Evolutionary conservation across 1,284 basidiomycete genomes (phyloP), one percentile per base, ranked within the genome.

Genomic region (Kalmanozyma brasiliensis): DNA sequence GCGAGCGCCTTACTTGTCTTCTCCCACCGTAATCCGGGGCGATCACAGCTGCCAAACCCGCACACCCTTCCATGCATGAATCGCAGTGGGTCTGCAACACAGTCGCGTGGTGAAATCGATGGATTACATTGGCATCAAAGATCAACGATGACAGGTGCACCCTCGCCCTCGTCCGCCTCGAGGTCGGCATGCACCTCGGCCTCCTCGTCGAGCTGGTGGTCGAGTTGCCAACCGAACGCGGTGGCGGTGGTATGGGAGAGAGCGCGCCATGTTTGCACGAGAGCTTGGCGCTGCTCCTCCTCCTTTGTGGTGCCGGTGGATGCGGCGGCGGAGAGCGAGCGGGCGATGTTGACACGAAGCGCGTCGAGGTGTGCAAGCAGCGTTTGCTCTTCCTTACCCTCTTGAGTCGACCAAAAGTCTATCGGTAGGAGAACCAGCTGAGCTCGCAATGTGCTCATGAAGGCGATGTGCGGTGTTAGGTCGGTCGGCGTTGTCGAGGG

Each of bases 71-170:
- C n/a, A n/a, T n/a, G n/a, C n/a, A n/a, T n/a, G n/a, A n/a, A n/a
- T n/a, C n/a, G n/a, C n/a, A n/a, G n/a, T n/a, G n/a, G n/a, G n/a
- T n/a, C n/a, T n/a, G n/a, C n/a, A n/a, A n/a, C n/a, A n/a, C n/a
- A n/a, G n/a, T n/a, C n/a, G n/a, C n/a, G n/a, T n/a, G n/a, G n/a
- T n/a, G n/a, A n/a, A n/a, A n/a, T n/a, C n/a, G n/a, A n/a, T n/a
- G n/a, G n/a, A n/a, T n/a, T n/a, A n/a, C n/a, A n/a, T n/a, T n/a
- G n/a, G n/a, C n/a, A n/a, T 53, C 46, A 63, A 1, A 58, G 37
- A 11, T 67, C 60, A 8, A 72, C 64, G n/a, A 72, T 23, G 3
- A 72, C 47, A 22, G 69, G 69, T 3, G 69, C 69, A 30, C 68
- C 69, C 9, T 72, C 69, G 14, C 69, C 69, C 26, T 52, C 33